Evolutionary conservation across 495 filamentous ascomycete genomes (phyloP).

Genomic region (Aspergillus affinis): DNA sequence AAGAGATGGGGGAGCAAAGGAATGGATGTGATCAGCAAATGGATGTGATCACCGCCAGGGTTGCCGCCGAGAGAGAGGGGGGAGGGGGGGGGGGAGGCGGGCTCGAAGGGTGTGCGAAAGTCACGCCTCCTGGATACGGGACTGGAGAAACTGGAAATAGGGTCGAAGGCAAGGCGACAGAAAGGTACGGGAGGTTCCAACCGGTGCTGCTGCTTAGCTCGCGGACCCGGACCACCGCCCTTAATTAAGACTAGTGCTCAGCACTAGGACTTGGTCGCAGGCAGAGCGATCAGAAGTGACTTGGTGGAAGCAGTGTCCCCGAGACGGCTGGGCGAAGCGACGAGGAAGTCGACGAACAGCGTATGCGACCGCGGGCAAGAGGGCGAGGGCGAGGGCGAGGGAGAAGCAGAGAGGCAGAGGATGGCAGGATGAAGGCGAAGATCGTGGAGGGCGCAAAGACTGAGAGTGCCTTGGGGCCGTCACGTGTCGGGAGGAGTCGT

Average conservation of each 20-base stretch:
- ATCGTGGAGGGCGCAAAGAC: constrained; percentile 3
- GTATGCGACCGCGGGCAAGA: neutral
- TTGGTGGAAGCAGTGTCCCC: no score
- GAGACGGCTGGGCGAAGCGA: neutral
- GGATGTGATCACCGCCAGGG: constrained; percentile 23
- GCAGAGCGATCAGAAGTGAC: neutral
- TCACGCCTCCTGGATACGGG: constrained; percentile 42
- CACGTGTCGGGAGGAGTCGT: neutral
- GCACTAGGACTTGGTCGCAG: constrained; percentile 20
- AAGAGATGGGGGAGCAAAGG: neutral
- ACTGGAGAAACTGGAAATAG: constrained; percentile 13
- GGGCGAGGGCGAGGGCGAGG: constrained; percentile 11
- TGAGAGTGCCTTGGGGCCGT: neutral
- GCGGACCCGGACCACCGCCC: constrained; percentile 29
- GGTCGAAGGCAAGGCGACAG: constrained; percentile 2
- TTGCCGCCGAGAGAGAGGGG: constrained; percentile 21
- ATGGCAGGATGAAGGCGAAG: constrained; percentile 5
- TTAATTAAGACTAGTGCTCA: constrained; percentile 27
- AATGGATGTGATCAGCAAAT: constrained; percentile 7
- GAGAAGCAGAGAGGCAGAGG: neutral
- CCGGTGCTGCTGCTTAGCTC: constrained; percentile 19
- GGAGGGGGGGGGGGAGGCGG: constrained; percentile 11
- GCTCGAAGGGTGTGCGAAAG: constrained; percentile 24
- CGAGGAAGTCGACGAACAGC: constrained; percentile 10
- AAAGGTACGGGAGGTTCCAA: constrained; percentile 11